Base-by-base conservation (phyloP, 495 filamentous ascomycete genomes). In the Oidiodendron maius region DNA sequence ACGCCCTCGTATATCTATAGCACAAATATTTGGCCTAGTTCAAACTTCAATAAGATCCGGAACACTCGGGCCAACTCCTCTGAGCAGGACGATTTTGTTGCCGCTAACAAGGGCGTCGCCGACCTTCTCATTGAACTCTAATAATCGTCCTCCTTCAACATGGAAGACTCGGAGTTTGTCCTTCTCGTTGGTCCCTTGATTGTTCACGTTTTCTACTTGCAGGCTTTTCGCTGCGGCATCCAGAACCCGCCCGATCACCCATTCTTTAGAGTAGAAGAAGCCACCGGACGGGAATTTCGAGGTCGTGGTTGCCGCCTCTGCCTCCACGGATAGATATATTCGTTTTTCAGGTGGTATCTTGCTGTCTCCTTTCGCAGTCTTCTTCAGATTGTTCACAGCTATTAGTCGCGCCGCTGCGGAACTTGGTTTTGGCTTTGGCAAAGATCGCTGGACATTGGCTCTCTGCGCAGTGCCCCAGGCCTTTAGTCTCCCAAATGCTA, bases 181-280 rank as follows among this genome's bases (percentile, higher is more conserved):
- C 65, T 85, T 81, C 69, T 95, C 89, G 13, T 84, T 75, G 22
- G 74, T 79, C 16, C 73, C 83, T 47, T 87, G 75, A 61, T 96
- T 96, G 59, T 96, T 96, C 51, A 94, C 55, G 63, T 96, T 96
- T 66, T 87, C 74, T 30, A 96, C 81, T 61, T 86, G 82, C 48
- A 96, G 62, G 52, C 76, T 80, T 68, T 77, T 80, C 12, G 94
- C 91, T 39, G 88, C 94, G 26, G 86, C 83, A 62, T 98, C 93
- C 46, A 98, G 69, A 48, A 97, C 76, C 46, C 88, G 66, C 0
- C 93, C 93, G 9, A 96, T 82, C 41, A 83, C 90, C 90, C 88
- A 97, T 25, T 91, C 82, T 59, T 76, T 74, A 44, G 76, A 82
- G 63, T 89, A 98, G 61, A 80, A 97, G 67, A 94, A 94, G 53